phyloP scores from a whole-genome alignment of 805 yeast species.

The Blastobotrys terrestris region DNA sequence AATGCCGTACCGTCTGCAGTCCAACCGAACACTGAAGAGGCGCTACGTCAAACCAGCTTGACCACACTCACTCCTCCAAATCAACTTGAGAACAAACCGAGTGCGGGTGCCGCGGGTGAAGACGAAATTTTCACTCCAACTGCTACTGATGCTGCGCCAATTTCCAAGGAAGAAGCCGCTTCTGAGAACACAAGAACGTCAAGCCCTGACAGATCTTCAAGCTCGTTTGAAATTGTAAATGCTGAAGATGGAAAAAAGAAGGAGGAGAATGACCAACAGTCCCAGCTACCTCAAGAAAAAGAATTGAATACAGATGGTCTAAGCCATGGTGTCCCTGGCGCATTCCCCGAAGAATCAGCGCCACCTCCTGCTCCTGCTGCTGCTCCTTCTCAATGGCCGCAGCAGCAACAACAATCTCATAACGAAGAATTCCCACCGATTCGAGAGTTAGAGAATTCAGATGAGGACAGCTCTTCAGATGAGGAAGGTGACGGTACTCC shows the following conservation, averaged over 20 bases:
- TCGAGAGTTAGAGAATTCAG: slow-evolving; percentile 19
- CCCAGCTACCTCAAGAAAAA: neutral
- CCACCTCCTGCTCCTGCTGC: neutral
- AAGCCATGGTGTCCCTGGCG: slow-evolving; percentile 10
- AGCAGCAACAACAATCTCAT: neutral
- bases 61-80: slow-evolving; percentile 1
- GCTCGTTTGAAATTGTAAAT: slow-evolving; percentile 32
- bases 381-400: slow-evolving; percentile 2
- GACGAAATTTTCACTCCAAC: neutral
- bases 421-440: slow-evolving; percentile 24
- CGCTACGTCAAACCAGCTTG: neutral
- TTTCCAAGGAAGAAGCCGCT: neutral
- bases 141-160: neutral
- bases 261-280: neutral
- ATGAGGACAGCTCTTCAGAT: slow-evolving; percentile 21
- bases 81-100: slow-evolving; percentile 6
- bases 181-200: neutral
- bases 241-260: slow-evolving; percentile 20
- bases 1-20: neutral
- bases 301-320: neutral
- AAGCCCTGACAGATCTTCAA: slow-evolving; percentile 10
- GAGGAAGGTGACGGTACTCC: slow-evolving; percentile 26
- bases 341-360: no score
- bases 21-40: slow-evolving; percentile 1
- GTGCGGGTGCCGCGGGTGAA: neutral